Evolutionary conservation across 106 monocot species (phyloP), one percentile per base, ranked within the genome.

Genomic region (Dendrobium officinale): DNA sequence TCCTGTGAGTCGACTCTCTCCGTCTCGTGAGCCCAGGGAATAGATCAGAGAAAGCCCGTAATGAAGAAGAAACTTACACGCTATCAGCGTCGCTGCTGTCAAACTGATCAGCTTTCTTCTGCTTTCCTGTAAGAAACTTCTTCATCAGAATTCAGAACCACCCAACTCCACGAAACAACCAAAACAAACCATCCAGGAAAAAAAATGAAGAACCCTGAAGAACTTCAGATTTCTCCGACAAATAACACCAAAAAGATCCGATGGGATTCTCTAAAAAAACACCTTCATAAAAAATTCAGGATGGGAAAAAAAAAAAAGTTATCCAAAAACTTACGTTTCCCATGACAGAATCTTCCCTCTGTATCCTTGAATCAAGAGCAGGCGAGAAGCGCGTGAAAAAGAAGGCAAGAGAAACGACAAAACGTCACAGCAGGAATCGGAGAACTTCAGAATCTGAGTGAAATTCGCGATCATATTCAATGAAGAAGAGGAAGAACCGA

Each of bases 41-140:
- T 22, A 76, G 74, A 43, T 96, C 96, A 10, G 96, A 96, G 66
- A 89, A 58, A 59, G 70, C 90, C n/a, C n/a, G n/a, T n/a, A n/a
- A n/a, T n/a, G 93, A 91, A 42, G 84, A 75, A 37, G 93, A 89
- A n/a, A 73, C 84, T 90, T n/a, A n/a, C 83, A 91, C 45, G 67
- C 89, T 91, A 29, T 93, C 96, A 83, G 89, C 84, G 70, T 96
- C 96, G 67, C 91, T 93, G 77, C 83, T 80, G 82, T 96, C 91
- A 74, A 84, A 56, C 58, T 83, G 81, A 64, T 92, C 89, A 82
- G 49, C 59, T 80, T 84, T 90, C 72, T 79, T 67, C 54, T 85
- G 82, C 58, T 73, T 84, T 29, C 87, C 91, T 91, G 83, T 74
- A 43, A 74, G 19, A 74, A 17, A 42, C 2, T 43, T 1, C 42